Base-by-base conservation (phyloP, 805 yeast genomes). In the Cephaloascus albidus region DNA sequence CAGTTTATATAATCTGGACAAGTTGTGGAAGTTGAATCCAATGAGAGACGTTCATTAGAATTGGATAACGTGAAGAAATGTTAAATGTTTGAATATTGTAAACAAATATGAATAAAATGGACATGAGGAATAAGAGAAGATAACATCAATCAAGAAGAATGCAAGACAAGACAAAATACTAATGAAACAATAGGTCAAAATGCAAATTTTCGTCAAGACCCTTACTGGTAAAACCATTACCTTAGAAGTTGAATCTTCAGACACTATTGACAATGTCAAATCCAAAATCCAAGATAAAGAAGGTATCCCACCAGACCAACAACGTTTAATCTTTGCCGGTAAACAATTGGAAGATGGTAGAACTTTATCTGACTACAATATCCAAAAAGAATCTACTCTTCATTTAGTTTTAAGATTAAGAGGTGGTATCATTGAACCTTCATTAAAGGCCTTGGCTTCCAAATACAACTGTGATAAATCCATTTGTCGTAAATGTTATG, bases 381-480 rank as follows among this genome's bases (percentile, higher is more conserved):
- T 90, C 76, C 97, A 90, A 77, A 90, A 90, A 85, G 98, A 90
- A 79, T 90, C 98, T 49, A 90, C 98, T 52, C 72, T 90, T 48
- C 94, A 85, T 63, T 70, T 85, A 68, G 95, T 85, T 16, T 68
- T 85, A 45, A 83, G 94, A 75, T 74, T 85, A 60, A 81, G 94
- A 74, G 95, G 94, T 74, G 85, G 89, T 61, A 88, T 93, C 76
- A 93, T 93, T 71, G 98, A 93, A 81, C 98, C 98, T 78, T 88
- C 97, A 63, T 83, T 93, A 65, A 93, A 90, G 79, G 96, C 90
- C 61, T 81, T 93, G 65, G 98, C 98, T 72, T 86, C 97, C 68
- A 93, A 93, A 78, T 93, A 85, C 90, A 93, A 93, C 95, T 93
- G 97, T 81, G 98, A 93, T 56, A 93, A 93, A 78, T 71, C 96